A percentile compares a stretch with the other conserved stretches of the same genome.
These are phyloP conservation scores for Vanderwaltozyma yarrowii DNA, from an alignment of 805 yeast genomes.

Conservation along the genomic window DNA sequence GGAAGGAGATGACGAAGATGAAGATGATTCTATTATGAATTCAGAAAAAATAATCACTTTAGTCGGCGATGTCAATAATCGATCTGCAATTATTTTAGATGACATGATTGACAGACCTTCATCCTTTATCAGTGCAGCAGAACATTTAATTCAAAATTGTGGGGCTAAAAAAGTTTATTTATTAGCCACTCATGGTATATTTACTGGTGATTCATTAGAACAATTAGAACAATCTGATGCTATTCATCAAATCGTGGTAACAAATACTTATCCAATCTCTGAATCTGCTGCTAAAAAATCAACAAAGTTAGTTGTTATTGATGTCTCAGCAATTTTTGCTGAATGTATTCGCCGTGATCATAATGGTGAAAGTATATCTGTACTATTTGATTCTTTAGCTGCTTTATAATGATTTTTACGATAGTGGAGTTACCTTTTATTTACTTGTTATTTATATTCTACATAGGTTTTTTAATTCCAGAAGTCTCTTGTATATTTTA, in stretches of 20 bases:
- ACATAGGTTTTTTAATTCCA: too few species aligned
- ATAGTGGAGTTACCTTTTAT: neutral
- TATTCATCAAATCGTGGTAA: slow-evolving; percentile 86
- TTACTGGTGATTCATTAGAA: slow-evolving; percentile 78
- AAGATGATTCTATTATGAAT: slow-evolving; percentile 37
- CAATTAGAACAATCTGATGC: slow-evolving; percentile 65
- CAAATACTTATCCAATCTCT: slow-evolving; percentile 88
- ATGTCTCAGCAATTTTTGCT: slow-evolving; percentile 89
- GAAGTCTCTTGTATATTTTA: too few species aligned
- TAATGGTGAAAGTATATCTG: slow-evolving; percentile 93
- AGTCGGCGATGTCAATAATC: slow-evolving; percentile 88
- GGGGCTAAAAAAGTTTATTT: slow-evolving; percentile 88
- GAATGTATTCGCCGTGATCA: slow-evolving; percentile 98
- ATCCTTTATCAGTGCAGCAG: slow-evolving; percentile 94
- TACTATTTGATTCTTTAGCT: slow-evolving; percentile 79
- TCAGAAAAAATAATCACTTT: slow-evolving; percentile 83
- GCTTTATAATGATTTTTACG: slow-evolving; percentile 21
- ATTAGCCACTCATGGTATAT: slow-evolving; percentile 92
- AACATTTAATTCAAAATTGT: slow-evolving; percentile 88
- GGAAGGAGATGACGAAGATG: slow-evolving; percentile 64
- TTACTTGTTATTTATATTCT: neutral
- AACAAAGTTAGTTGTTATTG: slow-evolving; percentile 73
- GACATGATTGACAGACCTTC: slow-evolving; percentile 96
- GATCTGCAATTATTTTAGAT: slow-evolving; percentile 87
- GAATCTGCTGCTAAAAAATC: slow-evolving; percentile 46